Base-by-base conservation (phyloP, 371 early-diverging fungal species). In the Circinella minor region DNA sequence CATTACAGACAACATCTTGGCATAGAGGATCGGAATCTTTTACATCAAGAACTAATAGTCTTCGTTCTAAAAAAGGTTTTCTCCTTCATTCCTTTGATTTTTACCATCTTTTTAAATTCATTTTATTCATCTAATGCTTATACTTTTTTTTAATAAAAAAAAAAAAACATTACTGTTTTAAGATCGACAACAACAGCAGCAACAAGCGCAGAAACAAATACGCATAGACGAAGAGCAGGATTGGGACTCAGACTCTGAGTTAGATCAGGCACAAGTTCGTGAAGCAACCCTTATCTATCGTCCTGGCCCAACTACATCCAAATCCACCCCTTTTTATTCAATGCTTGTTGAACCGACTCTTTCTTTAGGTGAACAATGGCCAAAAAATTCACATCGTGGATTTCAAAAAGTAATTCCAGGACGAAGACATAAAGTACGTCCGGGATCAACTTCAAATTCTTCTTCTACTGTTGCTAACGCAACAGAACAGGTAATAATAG, bases 241-340 rank as follows among this genome's bases (percentile, higher is more conserved):
- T 66, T 79, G 73, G 79, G 81, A 81, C 59, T 78, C 78, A 36
- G 79, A 77, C 36, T 62, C 73, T 6, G 79, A 78, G 39, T n/a
- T 81, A n/a, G 75, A 81, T 47, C 46, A 62, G 17, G 78, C 63
- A 13, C 65, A 61, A 36, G 67, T 75, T 10, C 71, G 71, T 38
- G 66, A 66, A 62, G 71, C 71, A 15, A 55, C 27, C 8, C 18
- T 57, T 17, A 66, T 71, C 3, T 36, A 43, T 17, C 71, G 71
- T 6, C 64, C 47, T 10, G 15, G n/a, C 14, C 55, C 67, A n/a
- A 18, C 51, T 14, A 49, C 70, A 34, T 20, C 36, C 70, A 70
- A 39, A 46, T 13, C 46, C 14, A 64, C 73, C 8, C 73, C 73
- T 4, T 82, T 70, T 43, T 75, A 77, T 59, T 79, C 78, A 17